A percentile compares a stretch with the other conserved stretches of the same genome.
Conservation (phyloP, 345 rosid genomes). For the Citrus medica region DNA sequence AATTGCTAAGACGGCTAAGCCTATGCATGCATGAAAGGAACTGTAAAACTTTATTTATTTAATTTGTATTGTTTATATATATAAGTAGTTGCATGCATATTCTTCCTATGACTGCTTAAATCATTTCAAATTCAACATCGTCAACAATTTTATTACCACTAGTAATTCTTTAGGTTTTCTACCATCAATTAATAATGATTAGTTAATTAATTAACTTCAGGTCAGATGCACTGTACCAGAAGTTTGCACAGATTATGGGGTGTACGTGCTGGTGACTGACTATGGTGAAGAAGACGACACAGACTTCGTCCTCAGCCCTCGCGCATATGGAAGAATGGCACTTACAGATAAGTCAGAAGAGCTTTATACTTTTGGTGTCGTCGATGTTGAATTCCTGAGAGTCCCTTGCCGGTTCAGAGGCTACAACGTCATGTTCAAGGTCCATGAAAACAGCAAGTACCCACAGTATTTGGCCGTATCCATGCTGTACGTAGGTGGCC, state of each 20-base stretch:
- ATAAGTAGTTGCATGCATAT: neutral
- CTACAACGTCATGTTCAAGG: slow-evolving; percentile 48
- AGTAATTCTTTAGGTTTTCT: neutral
- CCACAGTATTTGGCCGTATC: slow-evolving; percentile 65
- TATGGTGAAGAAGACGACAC: slow-evolving; percentile 74
- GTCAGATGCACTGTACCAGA: slow-evolving; percentile 67
- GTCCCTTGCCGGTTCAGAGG: slow-evolving; percentile 54
- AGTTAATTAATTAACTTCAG: slow-evolving; percentile 23
- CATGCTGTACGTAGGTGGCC: slow-evolving; percentile 50
- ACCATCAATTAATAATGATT: neutral
- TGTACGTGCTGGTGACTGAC: slow-evolving; percentile 71
- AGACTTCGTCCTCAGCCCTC: slow-evolving; percentile 76
- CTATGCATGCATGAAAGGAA: neutral
- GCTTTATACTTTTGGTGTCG: slow-evolving; percentile 70
- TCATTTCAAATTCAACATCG: neutral
- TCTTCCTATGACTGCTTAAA: neutral
- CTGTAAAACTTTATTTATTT: neutral
- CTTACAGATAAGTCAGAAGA: slow-evolving; percentile 28
- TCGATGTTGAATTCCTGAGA: slow-evolving; percentile 65
- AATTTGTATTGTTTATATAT: neutral
- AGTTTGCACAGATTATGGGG: slow-evolving; percentile 63
- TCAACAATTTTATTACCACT: neutral
- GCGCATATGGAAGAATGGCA: slow-evolving; percentile 59
- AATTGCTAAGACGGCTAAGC: too few species aligned
- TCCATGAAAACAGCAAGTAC: slow-evolving; percentile 65